Evolutionary conservation across 176 grass and related monocot genomes (phyloP).

Genomic region (Elymus sibiricus): DNA sequence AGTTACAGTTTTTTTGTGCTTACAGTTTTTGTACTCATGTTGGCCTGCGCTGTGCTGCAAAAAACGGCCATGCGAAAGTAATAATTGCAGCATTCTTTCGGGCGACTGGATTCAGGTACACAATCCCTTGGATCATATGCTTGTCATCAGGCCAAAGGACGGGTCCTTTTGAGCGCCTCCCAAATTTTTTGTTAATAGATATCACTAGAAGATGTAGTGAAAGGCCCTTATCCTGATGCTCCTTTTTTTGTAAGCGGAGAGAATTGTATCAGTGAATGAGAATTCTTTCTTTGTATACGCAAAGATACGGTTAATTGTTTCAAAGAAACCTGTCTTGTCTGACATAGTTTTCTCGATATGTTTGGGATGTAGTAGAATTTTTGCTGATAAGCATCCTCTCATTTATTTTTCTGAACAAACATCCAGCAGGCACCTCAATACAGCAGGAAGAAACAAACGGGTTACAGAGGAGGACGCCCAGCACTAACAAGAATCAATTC

Average conservation of each 20-base stretch:
- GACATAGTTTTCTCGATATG: neutral
- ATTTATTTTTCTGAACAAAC: too few species aligned
- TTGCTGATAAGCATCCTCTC: too few species aligned
- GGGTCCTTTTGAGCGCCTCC: conserved; percentile 19
- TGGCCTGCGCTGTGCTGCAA: conserved; percentile 22
- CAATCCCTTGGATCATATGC: neutral
- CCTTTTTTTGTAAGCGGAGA: conserved; percentile 37
- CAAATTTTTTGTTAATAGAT: conserved; percentile 28
- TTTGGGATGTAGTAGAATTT: neutral
- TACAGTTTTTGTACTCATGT: conserved; percentile 7
- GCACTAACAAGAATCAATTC: too few species aligned
- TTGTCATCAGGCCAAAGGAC: conserved; percentile 25
- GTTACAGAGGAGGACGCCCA: too few species aligned
- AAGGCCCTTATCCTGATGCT: conserved; percentile 7
- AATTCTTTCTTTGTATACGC: conserved; percentile 15
- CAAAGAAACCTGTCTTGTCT: neutral
- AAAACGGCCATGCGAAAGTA: conserved; percentile 33
- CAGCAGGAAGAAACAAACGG: too few species aligned
- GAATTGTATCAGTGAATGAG: neutral
- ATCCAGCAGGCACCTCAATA: too few species aligned
- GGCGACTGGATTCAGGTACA: conserved; percentile 10
- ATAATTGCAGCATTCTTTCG: conserved; percentile 39
- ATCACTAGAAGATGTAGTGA: conserved; percentile 37
- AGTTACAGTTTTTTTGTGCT: neutral
- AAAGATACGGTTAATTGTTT: conserved; percentile 9